Percentiles rank a stretch among this genome's conserved stretches.
Evolutionary conservation across 2,329 filamentous ascomycete genomes (phyloP).

Genomic region (Ambrosiella beaveri): DNA sequence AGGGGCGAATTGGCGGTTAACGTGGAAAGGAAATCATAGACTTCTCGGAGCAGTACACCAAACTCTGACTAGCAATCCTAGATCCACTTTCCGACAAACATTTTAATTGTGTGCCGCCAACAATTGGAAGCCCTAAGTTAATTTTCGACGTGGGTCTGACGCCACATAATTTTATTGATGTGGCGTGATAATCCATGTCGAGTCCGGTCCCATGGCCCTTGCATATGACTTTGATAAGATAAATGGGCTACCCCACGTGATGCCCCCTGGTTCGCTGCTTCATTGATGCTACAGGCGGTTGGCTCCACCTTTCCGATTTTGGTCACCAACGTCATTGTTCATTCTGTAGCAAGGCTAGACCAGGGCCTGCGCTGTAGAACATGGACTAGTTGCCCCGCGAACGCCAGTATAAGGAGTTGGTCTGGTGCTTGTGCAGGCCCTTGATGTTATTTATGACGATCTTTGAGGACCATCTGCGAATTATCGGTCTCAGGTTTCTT

Average conservation of each 20-base stretch:
- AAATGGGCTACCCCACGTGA: slow-evolving; percentile 6
- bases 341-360: background rate
- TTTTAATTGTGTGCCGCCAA: slow-evolving; percentile 12
- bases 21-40: slow-evolving; percentile 13
- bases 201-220: background rate
- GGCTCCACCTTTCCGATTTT: slow-evolving; percentile 1
- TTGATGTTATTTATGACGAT: no score
- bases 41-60: slow-evolving; percentile 7
- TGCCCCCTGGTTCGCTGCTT: background rate
- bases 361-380: background rate
- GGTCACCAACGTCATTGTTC: slow-evolving; percentile 4
- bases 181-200: background rate
- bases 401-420: background rate
- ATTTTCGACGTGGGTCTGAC: background rate
- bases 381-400: background rate
- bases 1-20: slow-evolving; percentile 14
- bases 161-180: background rate
- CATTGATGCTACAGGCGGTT: background rate
- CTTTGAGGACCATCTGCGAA: no score
- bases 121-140: slow-evolving; percentile 6
- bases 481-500: no score
- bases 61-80: slow-evolving; percentile 12
- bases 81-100: slow-evolving; percentile 13
- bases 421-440: background rate
- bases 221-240: background rate